Evolutionary conservation across 768 basidiomycete genomes (phyloP), one percentile per base, ranked within the genome.

Genomic region (Kwoniella dejecticola): DNA sequence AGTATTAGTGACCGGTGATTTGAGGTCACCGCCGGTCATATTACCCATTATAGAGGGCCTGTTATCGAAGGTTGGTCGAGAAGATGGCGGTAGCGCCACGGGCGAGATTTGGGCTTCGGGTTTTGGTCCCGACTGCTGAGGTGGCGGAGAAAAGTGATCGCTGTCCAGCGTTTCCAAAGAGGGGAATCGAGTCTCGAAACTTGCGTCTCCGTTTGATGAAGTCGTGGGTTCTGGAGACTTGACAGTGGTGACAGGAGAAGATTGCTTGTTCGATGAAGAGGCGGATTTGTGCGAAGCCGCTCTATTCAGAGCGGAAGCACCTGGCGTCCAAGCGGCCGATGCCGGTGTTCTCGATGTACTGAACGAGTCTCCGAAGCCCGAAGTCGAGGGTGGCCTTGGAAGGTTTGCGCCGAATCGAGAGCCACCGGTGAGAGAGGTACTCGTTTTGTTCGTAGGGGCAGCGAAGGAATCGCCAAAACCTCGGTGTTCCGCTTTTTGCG

Each of bases 151-250:
- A 46, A 57, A 60, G 41, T 59, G 27, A 50, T 60, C 52, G 38
- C 55, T 17, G 30, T 46, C 40, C 56, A 58, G 4, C 61, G 89
- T 88, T 74, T 95, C 93, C 41, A 96, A 80, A 0, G 93, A 89
- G 0, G 93, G 93, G 77, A 90, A 96, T 53, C 90, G 83, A 29
- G 85, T 83, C 77, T 93, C 91, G 17, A 60, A 82, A 74, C 21
- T 63, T 47, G 61, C 29, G 29, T 74, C 65, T 12, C 62, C 60
- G 36, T 64, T 53, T n/a, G 62, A 56, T 12, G 70, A 55, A 24
- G 69, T 62, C 12, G 58, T 44, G 23, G 60, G 52, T 13, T 46
- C 57, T 6, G 80, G 62, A 1, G 57, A 30, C 19, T 60, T 68
- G 12, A 24, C 27, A 24, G 27, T 56, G 3, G 63, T 47, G 1